Base-by-base conservation (phyloP, 179 eudicot species). In the Camellia oleifera region DNA sequence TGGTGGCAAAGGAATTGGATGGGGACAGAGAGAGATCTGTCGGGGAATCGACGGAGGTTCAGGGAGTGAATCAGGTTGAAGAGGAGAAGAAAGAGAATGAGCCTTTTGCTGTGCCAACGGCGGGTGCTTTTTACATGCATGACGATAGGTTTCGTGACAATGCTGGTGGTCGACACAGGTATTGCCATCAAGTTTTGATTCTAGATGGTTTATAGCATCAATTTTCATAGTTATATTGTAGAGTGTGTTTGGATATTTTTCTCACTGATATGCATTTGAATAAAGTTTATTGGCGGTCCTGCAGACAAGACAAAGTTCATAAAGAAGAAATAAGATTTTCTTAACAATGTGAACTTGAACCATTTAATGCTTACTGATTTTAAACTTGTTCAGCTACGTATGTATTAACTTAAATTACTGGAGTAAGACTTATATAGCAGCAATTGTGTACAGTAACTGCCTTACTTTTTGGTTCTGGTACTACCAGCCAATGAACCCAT, bases 71-170 rank as follows among this genome's bases (percentile, higher is more conserved):
- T 15, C 80, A 40, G 82, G 85, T 50, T 57, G 89, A 72, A 44
- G 88, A 72, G 76, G 93, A 86, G 84, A 91, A 88, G 89, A 93
- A 90, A 85, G 94, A 85, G 84, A 88, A 83, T 40, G 98, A 93
- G 86, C 98, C 97, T 2, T 95, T 83, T 81, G 84, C 97, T 1
- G 97, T 95, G 79, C 98, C 98, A 0, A 95, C 97, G 2, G 89
- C 97, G 1, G 98, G 98, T 52, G 98, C 98, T 5, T 95, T 95
- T 81, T 95, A 95, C 83, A 95, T 95, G 98, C 98, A 95, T 48
- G 98, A 95, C 86, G 98, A 95, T 76, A 86, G 98, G 57, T 95
- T 93, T 78, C 81, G 91, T 42, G 97, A 86, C 79, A 88, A 76
- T 86, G 87, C 84, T 46, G 92, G 82, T 78, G 97, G 94, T 58